Percentiles rank a stretch among this genome's conserved stretches.
These are phyloP conservation scores for Ophiostoma tasmaniense DNA, from an alignment of 2,329 filamentous ascomycete species.

Conservation along the genomic window DNA sequence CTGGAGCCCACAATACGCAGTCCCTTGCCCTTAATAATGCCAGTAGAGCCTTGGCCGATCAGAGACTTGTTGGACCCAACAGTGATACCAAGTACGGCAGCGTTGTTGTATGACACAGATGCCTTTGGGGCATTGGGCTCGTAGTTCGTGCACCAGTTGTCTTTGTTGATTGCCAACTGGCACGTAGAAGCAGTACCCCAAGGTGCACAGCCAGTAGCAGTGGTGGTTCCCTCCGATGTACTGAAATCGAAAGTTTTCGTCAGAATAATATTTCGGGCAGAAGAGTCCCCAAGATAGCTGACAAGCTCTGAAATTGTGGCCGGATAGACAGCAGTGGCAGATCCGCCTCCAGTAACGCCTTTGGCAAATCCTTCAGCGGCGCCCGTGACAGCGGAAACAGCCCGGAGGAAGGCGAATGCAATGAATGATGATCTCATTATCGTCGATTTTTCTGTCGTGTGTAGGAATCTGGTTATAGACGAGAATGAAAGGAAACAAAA, in stretches of 20 bases:
- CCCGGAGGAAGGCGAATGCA: background rate
- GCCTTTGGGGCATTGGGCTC: background rate
- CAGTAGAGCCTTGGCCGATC: background rate
- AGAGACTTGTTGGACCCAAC: background rate
- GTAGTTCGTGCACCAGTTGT: constrained; percentile 4
- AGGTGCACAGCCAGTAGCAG: background rate
- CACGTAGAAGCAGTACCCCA: background rate
- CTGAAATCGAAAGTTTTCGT: background rate
- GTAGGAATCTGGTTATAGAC: background rate
- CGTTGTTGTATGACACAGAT: background rate
- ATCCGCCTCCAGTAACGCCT: background rate
- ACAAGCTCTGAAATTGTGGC: background rate
- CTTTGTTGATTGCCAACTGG: constrained; percentile 1
- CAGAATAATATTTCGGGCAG: background rate
- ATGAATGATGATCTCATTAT: background rate
- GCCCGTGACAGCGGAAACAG: background rate
- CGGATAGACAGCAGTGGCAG: background rate
- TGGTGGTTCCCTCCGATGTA: background rate
- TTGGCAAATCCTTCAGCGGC: background rate
- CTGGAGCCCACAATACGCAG: background rate
- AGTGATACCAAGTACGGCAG: background rate
- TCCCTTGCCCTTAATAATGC: background rate
- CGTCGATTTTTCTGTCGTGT: background rate
- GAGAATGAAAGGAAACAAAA: no score
- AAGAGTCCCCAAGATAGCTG: background rate